These are phyloP conservation scores for Didymella lethalis DNA, from an alignment of 2,329 filamentous ascomycete species.

Conservation along the genomic window DNA sequence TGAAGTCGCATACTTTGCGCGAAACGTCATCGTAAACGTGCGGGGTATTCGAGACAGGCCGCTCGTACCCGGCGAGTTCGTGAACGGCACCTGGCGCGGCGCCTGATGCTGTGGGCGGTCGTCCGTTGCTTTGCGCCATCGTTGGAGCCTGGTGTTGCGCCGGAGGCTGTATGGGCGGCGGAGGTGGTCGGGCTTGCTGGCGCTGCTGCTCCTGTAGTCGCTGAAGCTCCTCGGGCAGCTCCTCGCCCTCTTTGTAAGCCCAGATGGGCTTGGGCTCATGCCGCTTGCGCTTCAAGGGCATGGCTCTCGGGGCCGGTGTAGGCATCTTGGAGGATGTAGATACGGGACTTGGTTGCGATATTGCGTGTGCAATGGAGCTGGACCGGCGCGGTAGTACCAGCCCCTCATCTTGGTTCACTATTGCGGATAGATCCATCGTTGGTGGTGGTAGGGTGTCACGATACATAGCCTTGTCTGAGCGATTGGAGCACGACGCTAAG, in stretches of 20 bases:
- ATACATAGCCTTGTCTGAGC: constrained; percentile 26
- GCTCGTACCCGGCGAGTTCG: constrained; percentile 55
- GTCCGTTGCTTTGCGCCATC: constrained; percentile 31
- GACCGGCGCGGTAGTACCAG: constrained; percentile 44
- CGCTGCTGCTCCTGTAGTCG: constrained; percentile 32
- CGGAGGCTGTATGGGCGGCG: constrained; percentile 25
- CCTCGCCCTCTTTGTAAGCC: constrained; percentile 44
- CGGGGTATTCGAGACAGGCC: constrained; percentile 72
- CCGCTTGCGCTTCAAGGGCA: constrained; percentile 47
- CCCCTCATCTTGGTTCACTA: constrained; percentile 46
- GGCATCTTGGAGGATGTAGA: constrained; percentile 41
- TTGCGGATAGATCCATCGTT: constrained; percentile 48
- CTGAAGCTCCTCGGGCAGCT: constrained; percentile 36
- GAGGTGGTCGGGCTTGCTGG: constrained; percentile 34
- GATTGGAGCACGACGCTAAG: constrained; percentile 24
- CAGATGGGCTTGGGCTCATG: constrained; percentile 49
- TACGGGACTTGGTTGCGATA: constrained; percentile 40
- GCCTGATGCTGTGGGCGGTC: constrained; percentile 21
- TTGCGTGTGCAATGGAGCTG: constrained; percentile 39
- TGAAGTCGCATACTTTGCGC: constrained; percentile 80
- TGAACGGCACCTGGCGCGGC: constrained; percentile 18
- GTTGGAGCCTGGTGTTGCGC: constrained; percentile 29
- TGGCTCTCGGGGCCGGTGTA: constrained; percentile 36
- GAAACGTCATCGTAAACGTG: constrained; percentile 75
- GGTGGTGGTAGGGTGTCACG: constrained; percentile 37